These are phyloP conservation scores for Leptographium galeiforme DNA, from an alignment of 2,329 filamentous ascomycete species.

Conservation along the genomic window DNA sequence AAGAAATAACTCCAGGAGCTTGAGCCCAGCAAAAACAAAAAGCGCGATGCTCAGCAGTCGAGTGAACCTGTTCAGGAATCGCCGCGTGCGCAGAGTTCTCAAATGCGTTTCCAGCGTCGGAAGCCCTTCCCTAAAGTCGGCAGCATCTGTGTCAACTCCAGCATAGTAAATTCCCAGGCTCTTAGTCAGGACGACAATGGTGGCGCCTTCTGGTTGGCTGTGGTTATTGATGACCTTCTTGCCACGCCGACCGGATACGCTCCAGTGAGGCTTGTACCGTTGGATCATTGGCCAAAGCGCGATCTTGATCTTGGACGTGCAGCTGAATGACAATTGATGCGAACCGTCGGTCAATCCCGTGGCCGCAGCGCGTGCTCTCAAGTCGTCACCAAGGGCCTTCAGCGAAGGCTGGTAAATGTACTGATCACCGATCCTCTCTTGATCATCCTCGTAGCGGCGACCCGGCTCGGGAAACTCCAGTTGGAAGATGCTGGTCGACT, in stretches of 20 bases:
- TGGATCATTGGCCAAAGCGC: constrained; percentile 17
- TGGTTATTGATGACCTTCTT: not conserved
- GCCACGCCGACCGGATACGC: not conserved
- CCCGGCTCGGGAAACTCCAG: constrained; percentile 17
- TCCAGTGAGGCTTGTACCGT: constrained; percentile 14
- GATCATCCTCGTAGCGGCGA: constrained; percentile 13
- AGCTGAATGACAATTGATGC: not conserved
- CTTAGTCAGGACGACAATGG: constrained; percentile 13
- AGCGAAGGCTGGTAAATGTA: constrained; percentile 5
- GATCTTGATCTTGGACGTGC: constrained; percentile 18
- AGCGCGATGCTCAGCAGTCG: not conserved
- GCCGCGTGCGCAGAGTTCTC: not conserved
- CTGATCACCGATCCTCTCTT: constrained; percentile 5
- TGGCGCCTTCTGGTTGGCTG: constrained; percentile 8
- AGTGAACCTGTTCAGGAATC: not conserved
- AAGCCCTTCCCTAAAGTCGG: constrained; percentile 5
- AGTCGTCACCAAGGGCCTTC: not conserved
- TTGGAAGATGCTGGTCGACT: constrained; percentile 18
- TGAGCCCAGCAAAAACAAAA: not conserved
- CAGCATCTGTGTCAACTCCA: constrained; percentile 9
- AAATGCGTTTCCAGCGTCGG: constrained; percentile 10
- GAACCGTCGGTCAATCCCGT: not conserved
- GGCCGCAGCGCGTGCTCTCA: not conserved
- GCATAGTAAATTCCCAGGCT: constrained; percentile 18
- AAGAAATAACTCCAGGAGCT: not conserved